phyloP scores from a whole-genome alignment of 495 filamentous ascomycete species.

The Bacidia rubella region DNA sequence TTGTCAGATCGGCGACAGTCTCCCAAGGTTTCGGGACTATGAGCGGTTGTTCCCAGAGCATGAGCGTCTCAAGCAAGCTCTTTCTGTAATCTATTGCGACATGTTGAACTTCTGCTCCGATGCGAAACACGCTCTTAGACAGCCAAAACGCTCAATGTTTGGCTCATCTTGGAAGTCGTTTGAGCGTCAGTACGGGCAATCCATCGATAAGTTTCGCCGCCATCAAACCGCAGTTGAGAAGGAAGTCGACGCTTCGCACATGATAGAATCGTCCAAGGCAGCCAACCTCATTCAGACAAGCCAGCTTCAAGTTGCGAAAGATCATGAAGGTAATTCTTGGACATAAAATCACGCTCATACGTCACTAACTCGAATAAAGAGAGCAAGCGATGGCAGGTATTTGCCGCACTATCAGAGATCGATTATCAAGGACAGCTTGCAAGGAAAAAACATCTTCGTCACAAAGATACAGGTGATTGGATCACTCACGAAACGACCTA shows the following conservation, averaged over 20 bases:
- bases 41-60: conserved; percentile 23
- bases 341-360: too few relatives aligned
- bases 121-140: conserved; percentile 22
- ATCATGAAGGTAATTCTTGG: conserved; percentile 3
- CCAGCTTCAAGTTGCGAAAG: conserved; percentile 8
- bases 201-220: conserved; percentile 9
- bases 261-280: conserved; percentile 18
- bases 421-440: conserved; percentile 9
- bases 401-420: conserved; percentile 8
- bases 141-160: conserved; percentile 10
- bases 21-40: conserved; percentile 26
- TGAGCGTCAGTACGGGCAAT: conserved; percentile 15
- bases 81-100: conserved; percentile 28
- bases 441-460: conserved; percentile 7
- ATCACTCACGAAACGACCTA: conserved; percentile 4
- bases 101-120: conserved; percentile 26
- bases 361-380: too few relatives aligned
- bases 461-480: conserved; percentile 13
- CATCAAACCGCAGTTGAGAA: conserved; percentile 17
- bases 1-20: conserved; percentile 25
- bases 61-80: conserved; percentile 19
- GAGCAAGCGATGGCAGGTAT: conserved; percentile 4
- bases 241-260: conserved; percentile 16
- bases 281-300: conserved; percentile 9
- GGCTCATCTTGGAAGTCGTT: conserved; percentile 17